These are phyloP conservation scores for Trichoderma arundinaceum DNA, from an alignment of 2,329 filamentous ascomycete genomes.

Conservation along the genomic window DNA sequence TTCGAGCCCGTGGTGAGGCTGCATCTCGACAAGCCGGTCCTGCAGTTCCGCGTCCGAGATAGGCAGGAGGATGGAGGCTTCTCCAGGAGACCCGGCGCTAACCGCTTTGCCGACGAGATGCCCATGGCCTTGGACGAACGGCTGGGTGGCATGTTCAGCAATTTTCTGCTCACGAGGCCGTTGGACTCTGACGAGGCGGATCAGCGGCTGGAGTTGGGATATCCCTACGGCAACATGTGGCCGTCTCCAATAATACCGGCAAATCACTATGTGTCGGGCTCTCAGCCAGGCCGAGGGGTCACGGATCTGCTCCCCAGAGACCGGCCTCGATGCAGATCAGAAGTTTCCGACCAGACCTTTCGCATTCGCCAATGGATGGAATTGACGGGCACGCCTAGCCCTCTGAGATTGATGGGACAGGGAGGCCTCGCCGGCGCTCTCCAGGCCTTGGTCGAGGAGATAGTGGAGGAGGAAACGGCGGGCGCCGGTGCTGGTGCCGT, in stretches of 20 bases:
- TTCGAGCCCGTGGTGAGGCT: slow-evolving; percentile 74
- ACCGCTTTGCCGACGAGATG: slow-evolving; percentile 56
- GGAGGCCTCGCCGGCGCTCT: slow-evolving; percentile 36
- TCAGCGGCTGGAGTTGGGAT: slow-evolving; percentile 41
- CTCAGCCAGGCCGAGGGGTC: slow-evolving; percentile 38
- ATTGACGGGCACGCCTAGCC: slow-evolving; percentile 52
- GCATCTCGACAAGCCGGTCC: slow-evolving; percentile 75
- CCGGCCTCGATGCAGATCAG: slow-evolving; percentile 55
- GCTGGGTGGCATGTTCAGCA: slow-evolving; percentile 62
- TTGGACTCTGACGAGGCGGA: slow-evolving; percentile 46
- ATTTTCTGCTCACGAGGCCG: slow-evolving; percentile 69
- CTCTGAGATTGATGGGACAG: slow-evolving; percentile 42
- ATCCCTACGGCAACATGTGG: slow-evolving; percentile 68
- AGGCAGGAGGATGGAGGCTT: slow-evolving; percentile 36
- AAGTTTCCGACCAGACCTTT: slow-evolving; percentile 74
- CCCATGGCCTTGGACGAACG: slow-evolving; percentile 58
- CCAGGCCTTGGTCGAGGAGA: slow-evolving; percentile 31
- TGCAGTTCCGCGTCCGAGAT: slow-evolving; percentile 56
- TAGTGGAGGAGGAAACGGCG: slow-evolving; percentile 28
- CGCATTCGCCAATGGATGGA: slow-evolving; percentile 79
- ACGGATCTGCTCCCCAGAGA: slow-evolving; percentile 40
- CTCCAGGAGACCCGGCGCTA: slow-evolving; percentile 37
- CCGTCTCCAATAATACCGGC: slow-evolving; percentile 75
- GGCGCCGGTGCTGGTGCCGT: slow-evolving; percentile 33
- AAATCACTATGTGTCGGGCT: slow-evolving; percentile 55